Percentiles rank a stretch among this genome's conserved stretches.
Conservation (phyloP, 2,329 filamentous ascomycete genomes). For the Periglandula ipomoeae region DNA sequence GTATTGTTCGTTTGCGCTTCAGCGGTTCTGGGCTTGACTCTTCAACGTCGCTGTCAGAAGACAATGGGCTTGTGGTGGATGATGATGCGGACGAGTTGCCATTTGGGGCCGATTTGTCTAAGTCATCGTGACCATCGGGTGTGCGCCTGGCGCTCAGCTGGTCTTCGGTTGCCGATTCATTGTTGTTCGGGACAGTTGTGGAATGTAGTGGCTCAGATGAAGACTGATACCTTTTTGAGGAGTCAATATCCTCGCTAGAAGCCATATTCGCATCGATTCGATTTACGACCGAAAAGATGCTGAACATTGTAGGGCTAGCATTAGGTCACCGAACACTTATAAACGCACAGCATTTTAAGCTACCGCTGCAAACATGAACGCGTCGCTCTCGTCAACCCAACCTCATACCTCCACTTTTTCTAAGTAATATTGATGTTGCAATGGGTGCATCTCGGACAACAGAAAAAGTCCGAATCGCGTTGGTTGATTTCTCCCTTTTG, state of each 20-base stretch:
- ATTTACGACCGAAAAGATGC: neutral
- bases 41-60: neutral
- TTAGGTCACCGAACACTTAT: no score
- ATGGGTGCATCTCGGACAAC: neutral
- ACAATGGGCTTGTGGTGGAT: neutral
- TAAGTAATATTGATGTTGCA: neutral
- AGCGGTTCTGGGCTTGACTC: constrained; percentile 8
- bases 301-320: neutral
- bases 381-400: neutral
- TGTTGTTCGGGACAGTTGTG: neutral
- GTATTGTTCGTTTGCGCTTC: constrained; percentile 16
- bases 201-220: neutral
- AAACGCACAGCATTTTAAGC: no score
- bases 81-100: neutral
- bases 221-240: neutral
- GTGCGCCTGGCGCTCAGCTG: neutral
- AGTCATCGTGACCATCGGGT: neutral
- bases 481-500: neutral
- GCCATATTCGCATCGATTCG: neutral
- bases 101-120: neutral
- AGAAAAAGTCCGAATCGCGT: neutral
- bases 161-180: neutral
- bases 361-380: no score
- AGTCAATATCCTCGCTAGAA: neutral
- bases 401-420: neutral